These are phyloP conservation scores for Rutstroemia sp. DNA, from an alignment of 2,329 filamentous ascomycete species.

Conservation along the genomic window DNA sequence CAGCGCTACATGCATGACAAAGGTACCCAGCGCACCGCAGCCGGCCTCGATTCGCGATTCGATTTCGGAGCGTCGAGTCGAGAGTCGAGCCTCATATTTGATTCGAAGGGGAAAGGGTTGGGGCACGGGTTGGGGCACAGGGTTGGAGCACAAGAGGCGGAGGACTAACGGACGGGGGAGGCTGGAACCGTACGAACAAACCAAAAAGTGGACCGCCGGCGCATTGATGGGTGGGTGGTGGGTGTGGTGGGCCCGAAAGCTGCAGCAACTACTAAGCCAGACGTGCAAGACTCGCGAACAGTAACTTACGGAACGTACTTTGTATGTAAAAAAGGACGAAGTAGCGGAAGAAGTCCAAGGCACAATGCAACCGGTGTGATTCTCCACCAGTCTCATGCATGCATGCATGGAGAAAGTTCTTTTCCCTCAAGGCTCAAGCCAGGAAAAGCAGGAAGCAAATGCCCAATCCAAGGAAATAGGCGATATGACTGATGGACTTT, in stretches of 20 bases:
- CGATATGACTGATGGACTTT: not conserved
- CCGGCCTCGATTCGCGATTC: slow-evolving; percentile 1
- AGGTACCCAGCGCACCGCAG: not conserved
- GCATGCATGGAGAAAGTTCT: slow-evolving; percentile 1
- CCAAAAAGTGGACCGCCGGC: not conserved
- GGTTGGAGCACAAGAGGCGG: not conserved
- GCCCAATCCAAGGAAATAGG: not conserved
- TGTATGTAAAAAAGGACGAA: not conserved
- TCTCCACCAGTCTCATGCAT: slow-evolving; percentile 5
- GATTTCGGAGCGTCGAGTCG: not conserved
- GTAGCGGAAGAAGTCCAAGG: not conserved
- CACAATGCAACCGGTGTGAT: slow-evolving; percentile 1
- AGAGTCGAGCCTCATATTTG: not conserved
- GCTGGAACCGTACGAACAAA: not conserved
- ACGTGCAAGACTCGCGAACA: too few species aligned
- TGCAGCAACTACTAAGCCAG: too few species aligned
- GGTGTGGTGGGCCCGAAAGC: too few species aligned
- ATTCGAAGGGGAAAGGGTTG: not conserved
- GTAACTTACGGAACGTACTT: not conserved
- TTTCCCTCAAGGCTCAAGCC: not conserved
- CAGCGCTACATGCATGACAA: not conserved
- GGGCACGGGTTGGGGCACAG: too few species aligned
- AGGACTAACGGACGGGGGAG: not conserved
- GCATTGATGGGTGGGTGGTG: not conserved
- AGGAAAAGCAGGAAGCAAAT: not conserved